Evolutionary conservation across 2,329 filamentous ascomycete genomes (phyloP), one percentile per base, ranked within the genome.

Genomic region (Moelleriella libera): DNA sequence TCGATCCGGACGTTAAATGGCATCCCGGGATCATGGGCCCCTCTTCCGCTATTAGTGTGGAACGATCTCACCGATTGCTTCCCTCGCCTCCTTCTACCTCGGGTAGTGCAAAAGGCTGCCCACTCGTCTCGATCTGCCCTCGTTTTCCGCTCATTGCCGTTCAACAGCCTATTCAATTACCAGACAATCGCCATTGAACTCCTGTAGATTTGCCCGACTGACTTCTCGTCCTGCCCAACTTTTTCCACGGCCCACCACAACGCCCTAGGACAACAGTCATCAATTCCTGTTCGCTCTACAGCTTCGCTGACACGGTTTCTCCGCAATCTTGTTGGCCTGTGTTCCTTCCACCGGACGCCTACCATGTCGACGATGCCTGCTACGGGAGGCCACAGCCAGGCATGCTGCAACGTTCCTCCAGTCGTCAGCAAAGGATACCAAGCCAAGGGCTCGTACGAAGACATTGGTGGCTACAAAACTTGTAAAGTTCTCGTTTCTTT

Each of bases 371-470:
- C 68, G 34, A 73, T 73, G 68, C 67, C 67, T 41, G 70, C 71
- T 28, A 65, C 69, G 50, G 66, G 69, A 57, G 74, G 73, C 61
- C 74, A 78, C 61, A 74, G 67, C 57, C 64, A 68, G 60, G 69
- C 74, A 56, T 78, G 75, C 67, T 78, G 75, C 60, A 76, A 74
- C 57, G 68, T 78, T 46, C 74, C 78, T 7, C 75, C 78, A 6
- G 69, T 81, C 43, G 64, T 78, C n/a, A 59, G 69, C 5, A 68
- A 71, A 53, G 74, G 68, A 10, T 82, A 82, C 60, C 56, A 69
- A 46, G 59, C 64, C 37, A 76, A 76, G 63, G 78, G 78, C 49
- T 64, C 61, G 46, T 82, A 79, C 51, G 71, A 77, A 52, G 68
- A 71, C 30, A 66, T 80, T 50, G 75, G 69, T 31, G 75, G 71